Percentiles rank a stretch among this genome's conserved stretches.
Conservation (phyloP, 768 basidiomycete species). For the Dentipellis fragilis region DNA sequence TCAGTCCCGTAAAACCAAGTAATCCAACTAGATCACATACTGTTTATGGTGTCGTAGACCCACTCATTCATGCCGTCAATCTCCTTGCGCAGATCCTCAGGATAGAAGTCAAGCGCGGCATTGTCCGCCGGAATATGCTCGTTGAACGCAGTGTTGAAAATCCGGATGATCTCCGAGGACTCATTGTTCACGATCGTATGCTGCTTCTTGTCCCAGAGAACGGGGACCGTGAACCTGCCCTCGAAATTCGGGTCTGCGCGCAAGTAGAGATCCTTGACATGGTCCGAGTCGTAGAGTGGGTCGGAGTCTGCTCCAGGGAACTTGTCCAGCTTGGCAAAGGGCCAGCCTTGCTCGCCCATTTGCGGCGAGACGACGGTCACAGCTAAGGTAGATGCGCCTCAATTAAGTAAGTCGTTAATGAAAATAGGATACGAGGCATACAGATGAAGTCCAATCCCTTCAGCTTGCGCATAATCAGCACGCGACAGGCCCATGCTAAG, state of each 20-base stretch:
- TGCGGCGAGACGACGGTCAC: conserved; percentile 77
- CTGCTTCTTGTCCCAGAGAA: conserved; percentile 88
- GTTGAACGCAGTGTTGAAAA: conserved; percentile 84
- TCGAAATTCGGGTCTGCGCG: conserved; percentile 60
- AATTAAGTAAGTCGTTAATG: too few species aligned
- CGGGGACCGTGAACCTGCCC: conserved; percentile 80
- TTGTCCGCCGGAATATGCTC: conserved; percentile 55
- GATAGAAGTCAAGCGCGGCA: conserved; percentile 68
- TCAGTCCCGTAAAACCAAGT: not conserved
- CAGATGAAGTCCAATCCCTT: conserved; percentile 85
- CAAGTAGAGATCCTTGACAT: conserved; percentile 82
- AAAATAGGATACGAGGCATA: conserved; percentile 26
- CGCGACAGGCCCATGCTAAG: conserved; percentile 86
- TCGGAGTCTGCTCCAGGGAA: conserved; percentile 73
- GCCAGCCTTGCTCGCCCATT: conserved; percentile 82
- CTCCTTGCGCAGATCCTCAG: conserved; percentile 53
- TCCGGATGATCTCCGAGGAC: conserved; percentile 88
- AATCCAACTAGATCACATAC: conserved; percentile 29
- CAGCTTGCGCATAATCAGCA: conserved; percentile 80
- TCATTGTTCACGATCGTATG: conserved; percentile 94
- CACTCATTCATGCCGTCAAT: conserved; percentile 82
- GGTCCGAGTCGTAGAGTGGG: conserved; percentile 53
- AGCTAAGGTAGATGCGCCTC: conserved; percentile 29
- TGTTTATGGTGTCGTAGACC: conserved; percentile 81
- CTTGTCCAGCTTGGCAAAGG: conserved; percentile 60